phyloP scores from a whole-genome alignment of 768 basidiomycete genomes.

The Lentinula boryana region DNA sequence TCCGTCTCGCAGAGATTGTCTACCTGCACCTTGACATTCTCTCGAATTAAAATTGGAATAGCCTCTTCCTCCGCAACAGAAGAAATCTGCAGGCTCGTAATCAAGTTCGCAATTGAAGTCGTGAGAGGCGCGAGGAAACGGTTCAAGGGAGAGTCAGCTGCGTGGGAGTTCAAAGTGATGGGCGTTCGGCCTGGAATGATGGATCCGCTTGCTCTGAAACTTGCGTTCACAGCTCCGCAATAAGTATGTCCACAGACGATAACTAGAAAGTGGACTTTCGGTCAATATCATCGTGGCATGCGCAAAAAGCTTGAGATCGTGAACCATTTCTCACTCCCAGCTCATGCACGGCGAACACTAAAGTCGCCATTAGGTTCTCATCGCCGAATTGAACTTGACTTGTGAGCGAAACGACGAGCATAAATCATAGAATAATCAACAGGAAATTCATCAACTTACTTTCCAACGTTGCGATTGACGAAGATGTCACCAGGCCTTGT shows the following conservation, averaged over 20 bases:
- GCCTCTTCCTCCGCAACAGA: conserved; percentile 27
- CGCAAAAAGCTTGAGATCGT: conserved; percentile 24
- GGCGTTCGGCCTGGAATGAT: conserved; percentile 23
- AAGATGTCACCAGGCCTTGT: conserved; percentile 77
- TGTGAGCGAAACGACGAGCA: background rate
- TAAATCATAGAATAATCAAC: background rate
- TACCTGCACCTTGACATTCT: conserved; percentile 55
- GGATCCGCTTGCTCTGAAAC: conserved; percentile 24
- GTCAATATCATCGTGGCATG: conserved; percentile 23
- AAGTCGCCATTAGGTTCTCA: conserved; percentile 61
- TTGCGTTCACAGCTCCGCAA: conserved; percentile 72
- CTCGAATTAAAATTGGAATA: conserved; percentile 43
- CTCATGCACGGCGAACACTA: conserved; percentile 65
- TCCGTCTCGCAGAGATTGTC: conserved; percentile 41
- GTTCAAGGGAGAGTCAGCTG: conserved; percentile 44
- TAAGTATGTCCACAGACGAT: conserved; percentile 77
- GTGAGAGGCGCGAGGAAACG: conserved; percentile 72
- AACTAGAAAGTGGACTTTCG: conserved; percentile 38
- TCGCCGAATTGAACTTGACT: conserved; percentile 76
- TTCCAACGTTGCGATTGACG: conserved; percentile 83
- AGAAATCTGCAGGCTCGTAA: conserved; percentile 38
- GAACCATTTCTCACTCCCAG: conserved; percentile 79
- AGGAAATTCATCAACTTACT: conserved; percentile 37
- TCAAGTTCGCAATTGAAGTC: conserved; percentile 40
- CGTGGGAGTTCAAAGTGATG: conserved; percentile 27